Evolutionary conservation across 2,329 filamentous ascomycete genomes (phyloP).

Genomic region (Exophiala sp.): DNA sequence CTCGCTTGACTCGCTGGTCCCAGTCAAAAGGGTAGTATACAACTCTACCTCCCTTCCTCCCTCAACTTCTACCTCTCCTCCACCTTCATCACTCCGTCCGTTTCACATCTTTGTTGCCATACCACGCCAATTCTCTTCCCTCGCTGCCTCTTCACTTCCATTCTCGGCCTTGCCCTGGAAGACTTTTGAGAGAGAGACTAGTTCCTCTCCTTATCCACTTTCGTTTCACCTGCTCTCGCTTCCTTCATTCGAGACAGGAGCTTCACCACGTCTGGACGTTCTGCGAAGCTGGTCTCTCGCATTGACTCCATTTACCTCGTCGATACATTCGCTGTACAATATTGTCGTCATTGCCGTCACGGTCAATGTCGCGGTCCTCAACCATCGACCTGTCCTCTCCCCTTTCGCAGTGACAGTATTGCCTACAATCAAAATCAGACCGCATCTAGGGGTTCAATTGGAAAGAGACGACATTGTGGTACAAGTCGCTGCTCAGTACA

Average conservation of each 20-base stretch:
- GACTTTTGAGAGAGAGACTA: slow-evolving; percentile 28
- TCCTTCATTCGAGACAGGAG: slow-evolving; percentile 26
- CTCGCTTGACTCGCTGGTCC: slow-evolving; percentile 18
- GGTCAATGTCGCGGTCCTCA: slow-evolving; percentile 7
- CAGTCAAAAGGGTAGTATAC: slow-evolving; percentile 11
- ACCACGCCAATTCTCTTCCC: slow-evolving; percentile 15
- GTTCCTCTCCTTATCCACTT: slow-evolving; percentile 29
- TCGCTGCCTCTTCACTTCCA: slow-evolving; percentile 23
- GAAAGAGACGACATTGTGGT: slow-evolving; percentile 5
- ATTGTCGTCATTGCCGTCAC: slow-evolving; percentile 13
- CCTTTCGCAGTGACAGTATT: slow-evolving; percentile 2
- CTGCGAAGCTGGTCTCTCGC: slow-evolving; percentile 29
- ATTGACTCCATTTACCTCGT: slow-evolving; percentile 27
- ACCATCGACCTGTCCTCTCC: slow-evolving; percentile 4
- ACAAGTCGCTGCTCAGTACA: slow-evolving; percentile 1
- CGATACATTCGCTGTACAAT: slow-evolving; percentile 24
- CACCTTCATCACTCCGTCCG: slow-evolving; percentile 16
- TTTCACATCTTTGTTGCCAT: slow-evolving; percentile 25
- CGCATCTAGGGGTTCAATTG: slow-evolving; percentile 1
- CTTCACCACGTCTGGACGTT: slow-evolving; percentile 29
- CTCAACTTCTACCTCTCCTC: slow-evolving; percentile 9
- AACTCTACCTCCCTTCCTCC: slow-evolving; percentile 13
- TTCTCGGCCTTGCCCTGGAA: slow-evolving; percentile 20
- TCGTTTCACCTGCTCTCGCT: slow-evolving; percentile 29
- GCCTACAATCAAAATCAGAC: slow-evolving; percentile 9